Percentiles rank a stretch among this genome's conserved stretches.
Evolutionary conservation across 768 basidiomycete genomes (phyloP).

Genomic region (Rhizopogon vulgaris): DNA sequence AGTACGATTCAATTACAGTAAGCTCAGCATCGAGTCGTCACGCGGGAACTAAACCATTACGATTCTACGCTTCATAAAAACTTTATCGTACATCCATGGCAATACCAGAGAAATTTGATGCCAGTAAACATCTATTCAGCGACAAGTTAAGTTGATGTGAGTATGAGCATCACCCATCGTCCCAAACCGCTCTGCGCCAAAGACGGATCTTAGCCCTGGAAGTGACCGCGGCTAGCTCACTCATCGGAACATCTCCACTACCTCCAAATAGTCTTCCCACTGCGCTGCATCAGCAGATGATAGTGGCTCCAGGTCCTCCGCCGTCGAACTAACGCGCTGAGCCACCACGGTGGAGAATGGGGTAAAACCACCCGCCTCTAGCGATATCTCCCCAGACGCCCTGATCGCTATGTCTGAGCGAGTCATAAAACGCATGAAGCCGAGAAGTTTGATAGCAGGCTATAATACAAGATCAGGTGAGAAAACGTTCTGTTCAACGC

Average conservation of each 20-base stretch:
- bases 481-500: conserved; percentile 16
- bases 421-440: conserved; percentile 18
- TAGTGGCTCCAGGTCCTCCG: conserved; percentile 19
- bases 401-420: conserved; percentile 8
- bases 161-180: too few species aligned
- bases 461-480: conserved; percentile 14
- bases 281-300: conserved; percentile 12
- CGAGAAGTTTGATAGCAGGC: conserved; percentile 26
- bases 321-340: conserved; percentile 22
- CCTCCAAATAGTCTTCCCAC: conserved; percentile 28
- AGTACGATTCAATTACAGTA: too few species aligned
- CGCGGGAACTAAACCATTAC: too few species aligned
- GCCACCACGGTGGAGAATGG: conserved; percentile 22
- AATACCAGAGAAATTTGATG: too few species aligned
- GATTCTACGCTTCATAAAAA: too few species aligned
- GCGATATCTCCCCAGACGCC: neutral
- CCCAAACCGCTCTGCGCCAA: too few species aligned
- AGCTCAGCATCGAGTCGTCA: too few species aligned
- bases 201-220: too few species aligned
- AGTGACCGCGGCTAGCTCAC: too few species aligned
- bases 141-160: too few species aligned
- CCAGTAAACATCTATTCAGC: too few species aligned
- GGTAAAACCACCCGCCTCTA: conserved; percentile 1
- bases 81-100: too few species aligned
- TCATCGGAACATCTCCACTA: conserved; percentile 15